Evolutionary conservation across 441 rosid species (phyloP).

Genomic region (Rhodomyrtus psidioides): DNA sequence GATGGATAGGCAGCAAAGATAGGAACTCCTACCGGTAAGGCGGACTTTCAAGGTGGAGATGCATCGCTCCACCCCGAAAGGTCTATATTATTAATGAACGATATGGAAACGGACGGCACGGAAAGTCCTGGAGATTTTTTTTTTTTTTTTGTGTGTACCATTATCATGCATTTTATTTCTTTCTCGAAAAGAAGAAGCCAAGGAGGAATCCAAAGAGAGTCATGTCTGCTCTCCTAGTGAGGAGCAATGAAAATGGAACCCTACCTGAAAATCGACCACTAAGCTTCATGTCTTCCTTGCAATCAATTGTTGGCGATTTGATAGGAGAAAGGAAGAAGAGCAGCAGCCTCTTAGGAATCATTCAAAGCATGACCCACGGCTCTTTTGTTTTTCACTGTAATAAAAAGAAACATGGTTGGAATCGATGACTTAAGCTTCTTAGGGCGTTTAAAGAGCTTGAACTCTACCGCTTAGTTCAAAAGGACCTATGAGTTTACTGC

Average conservation of each 20-base stretch:
- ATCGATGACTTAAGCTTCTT: no score
- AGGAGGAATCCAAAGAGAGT: not conserved
- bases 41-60: not conserved
- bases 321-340: not conserved
- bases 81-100: not conserved
- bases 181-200: not conserved
- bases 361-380: not conserved
- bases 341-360: not conserved
- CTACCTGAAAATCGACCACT: not conserved
- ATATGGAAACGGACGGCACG: not conserved
- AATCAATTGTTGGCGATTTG: not conserved
- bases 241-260: not conserved
- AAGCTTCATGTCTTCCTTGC: not conserved
- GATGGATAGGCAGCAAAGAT: not conserved
- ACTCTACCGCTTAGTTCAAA: no score
- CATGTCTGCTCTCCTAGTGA: not conserved
- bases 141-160: no score
- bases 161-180: not conserved
- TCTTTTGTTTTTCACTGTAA: not conserved
- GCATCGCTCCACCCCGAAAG: not conserved
- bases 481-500: no score
- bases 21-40: rapidly evolving
- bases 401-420: not conserved
- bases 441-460: no score
- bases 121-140: not conserved